phyloP scores from a whole-genome alignment of 2,329 filamentous ascomycete genomes.

The Fusarium illudens region DNA sequence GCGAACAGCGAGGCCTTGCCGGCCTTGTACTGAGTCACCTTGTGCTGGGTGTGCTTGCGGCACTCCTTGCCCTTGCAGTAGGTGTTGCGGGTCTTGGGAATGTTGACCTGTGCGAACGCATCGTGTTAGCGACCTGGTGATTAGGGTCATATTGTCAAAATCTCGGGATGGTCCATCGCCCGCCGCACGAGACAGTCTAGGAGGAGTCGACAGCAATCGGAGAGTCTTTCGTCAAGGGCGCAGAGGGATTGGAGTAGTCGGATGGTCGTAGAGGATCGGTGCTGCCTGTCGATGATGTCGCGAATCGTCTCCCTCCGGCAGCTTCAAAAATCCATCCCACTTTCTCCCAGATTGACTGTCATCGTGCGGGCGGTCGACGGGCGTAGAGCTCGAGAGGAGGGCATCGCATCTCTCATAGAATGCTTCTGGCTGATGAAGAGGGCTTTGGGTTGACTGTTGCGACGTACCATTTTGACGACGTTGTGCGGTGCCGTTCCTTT shows the following conservation, averaged over 20 bases:
- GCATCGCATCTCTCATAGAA: slow-evolving; percentile 10
- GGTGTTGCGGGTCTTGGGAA: slow-evolving; percentile 96
- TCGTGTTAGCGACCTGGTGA: slow-evolving; percentile 44
- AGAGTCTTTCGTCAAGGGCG: not conserved
- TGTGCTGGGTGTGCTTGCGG: slow-evolving; percentile 90
- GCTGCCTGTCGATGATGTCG: slow-evolving; percentile 26
- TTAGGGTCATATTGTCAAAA: slow-evolving; percentile 11
- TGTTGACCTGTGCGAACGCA: slow-evolving; percentile 77
- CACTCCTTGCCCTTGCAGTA: slow-evolving; percentile 98
- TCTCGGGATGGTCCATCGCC: slow-evolving; percentile 13
- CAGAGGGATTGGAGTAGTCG: not conserved
- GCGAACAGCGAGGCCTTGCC: slow-evolving; percentile 96
- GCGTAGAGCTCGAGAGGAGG: slow-evolving; percentile 31
- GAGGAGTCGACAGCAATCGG: slow-evolving; percentile 11
- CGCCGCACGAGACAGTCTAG: slow-evolving; percentile 36
- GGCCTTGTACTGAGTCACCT: slow-evolving; percentile 97
- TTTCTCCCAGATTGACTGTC: slow-evolving; percentile 42
- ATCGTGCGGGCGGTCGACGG: slow-evolving; percentile 43
- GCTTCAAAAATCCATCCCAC: slow-evolving; percentile 41
- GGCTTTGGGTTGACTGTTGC: slow-evolving; percentile 30
- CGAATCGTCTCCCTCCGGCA: slow-evolving; percentile 29
- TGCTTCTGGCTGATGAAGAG: slow-evolving; percentile 14
- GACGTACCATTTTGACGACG: slow-evolving; percentile 61
- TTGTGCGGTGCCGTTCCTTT: slow-evolving; percentile 53
- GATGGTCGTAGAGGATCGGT: slow-evolving; percentile 29